A percentile compares a stretch with the other conserved stretches of the same genome.
These are phyloP conservation scores for Rhododendron henanense DNA, from an alignment of 148 eudicot genomes.

Conservation along the genomic window DNA sequence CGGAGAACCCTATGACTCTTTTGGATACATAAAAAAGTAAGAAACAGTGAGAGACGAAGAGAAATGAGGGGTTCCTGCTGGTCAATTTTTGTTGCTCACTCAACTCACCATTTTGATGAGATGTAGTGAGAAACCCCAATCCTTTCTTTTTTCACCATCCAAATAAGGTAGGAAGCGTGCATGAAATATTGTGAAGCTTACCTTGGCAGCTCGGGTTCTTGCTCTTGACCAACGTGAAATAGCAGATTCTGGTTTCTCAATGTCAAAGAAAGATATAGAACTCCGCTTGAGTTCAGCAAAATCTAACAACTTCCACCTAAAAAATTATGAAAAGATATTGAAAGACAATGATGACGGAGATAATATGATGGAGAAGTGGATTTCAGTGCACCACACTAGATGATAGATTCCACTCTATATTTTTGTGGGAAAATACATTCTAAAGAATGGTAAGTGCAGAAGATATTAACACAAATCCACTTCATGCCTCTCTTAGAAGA, in stretches of 20 bases:
- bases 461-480: not conserved
- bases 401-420: not conserved
- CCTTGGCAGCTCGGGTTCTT: constrained; percentile 65
- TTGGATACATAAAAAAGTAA: not conserved
- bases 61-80: not conserved
- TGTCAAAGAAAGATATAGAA: constrained; percentile 62
- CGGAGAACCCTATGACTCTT: not conserved
- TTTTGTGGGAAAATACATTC: not conserved
- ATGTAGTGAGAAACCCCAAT: not conserved
- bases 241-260: constrained; percentile 56
- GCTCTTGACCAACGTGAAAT: constrained; percentile 69
- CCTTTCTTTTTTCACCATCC: not conserved
- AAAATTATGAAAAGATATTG: constrained; percentile 5
- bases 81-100: not conserved
- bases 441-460: not conserved
- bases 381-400: constrained; percentile 2
- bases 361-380: not conserved
- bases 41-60: not conserved
- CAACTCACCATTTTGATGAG: not conserved
- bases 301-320: constrained; percentile 69
- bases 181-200: not conserved
- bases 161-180: not conserved
- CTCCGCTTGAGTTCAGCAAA: constrained; percentile 60
- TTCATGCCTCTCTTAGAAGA: not conserved
- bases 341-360: not conserved